phyloP scores from a whole-genome alignment of 352 stramenopile species.

The Phytophthora lateralis region DNA sequence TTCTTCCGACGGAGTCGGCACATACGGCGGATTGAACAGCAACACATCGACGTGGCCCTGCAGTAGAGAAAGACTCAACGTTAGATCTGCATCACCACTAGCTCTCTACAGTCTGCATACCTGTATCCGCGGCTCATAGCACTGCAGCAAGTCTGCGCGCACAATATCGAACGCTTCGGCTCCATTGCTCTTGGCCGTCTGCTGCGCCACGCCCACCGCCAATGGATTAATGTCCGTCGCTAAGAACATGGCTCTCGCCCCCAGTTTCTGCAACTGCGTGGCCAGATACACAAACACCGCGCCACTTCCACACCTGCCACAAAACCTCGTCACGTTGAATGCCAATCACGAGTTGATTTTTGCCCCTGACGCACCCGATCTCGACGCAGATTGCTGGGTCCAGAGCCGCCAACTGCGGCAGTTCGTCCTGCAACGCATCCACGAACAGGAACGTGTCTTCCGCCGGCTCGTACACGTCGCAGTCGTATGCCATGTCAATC shows the following conservation, averaged over 20 bases:
- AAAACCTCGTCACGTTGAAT: neutral
- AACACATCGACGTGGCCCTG: constrained; percentile 91
- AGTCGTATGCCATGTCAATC: constrained; percentile 81
- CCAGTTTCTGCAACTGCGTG: constrained; percentile 77
- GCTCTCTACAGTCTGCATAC: constrained; percentile 19
- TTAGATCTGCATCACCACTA: neutral
- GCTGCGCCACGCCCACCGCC: constrained; percentile 77
- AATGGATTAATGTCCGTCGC: constrained; percentile 95
- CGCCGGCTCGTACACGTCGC: constrained; percentile 96
- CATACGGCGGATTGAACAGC: constrained; percentile 99
- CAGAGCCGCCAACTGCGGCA: constrained; percentile 55
- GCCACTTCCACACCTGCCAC: constrained; percentile 56
- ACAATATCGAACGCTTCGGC: constrained; percentile 74
- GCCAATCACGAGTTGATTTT: constrained; percentile 3
- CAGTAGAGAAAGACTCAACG: neutral
- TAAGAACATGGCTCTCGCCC: constrained; percentile 57
- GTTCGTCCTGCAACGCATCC: constrained; percentile 93
- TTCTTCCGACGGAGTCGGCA: constrained; percentile 96
- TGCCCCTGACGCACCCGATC: constrained; percentile 62
- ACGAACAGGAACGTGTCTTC: constrained; percentile 98
- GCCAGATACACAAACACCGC: constrained; percentile 77
- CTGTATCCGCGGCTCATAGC: constrained; percentile 60
- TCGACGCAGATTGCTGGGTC: constrained; percentile 87
- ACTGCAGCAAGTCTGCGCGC: constrained; percentile 86
- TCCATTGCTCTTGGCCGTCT: constrained; percentile 89